Evolutionary conservation across 495 filamentous ascomycete species (phyloP), one percentile per base, ranked within the genome.

Genomic region (Astrothelium subdiscretum): DNA sequence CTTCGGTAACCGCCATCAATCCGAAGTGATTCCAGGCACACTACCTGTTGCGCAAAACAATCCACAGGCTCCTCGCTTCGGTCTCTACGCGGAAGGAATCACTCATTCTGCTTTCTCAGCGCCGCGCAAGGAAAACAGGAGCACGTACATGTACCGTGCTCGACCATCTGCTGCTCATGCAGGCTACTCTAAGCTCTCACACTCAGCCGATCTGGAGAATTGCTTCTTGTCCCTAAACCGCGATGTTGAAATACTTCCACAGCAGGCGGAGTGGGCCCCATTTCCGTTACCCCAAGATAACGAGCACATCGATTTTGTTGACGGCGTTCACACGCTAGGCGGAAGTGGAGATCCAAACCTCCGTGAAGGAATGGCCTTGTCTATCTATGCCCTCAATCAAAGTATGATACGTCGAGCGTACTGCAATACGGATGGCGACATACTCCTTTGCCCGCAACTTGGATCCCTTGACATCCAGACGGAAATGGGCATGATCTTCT

Each of bases 351-450:
- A 65, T 40, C 63, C 66, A 31, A 60, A 51, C n/a, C 26, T 62
- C 29, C 65, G 58, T 32, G 18, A 57, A 22, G 66, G 66, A 12
- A 35, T 67, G n/a, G 63, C 59, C 13, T 31, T 62, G 38, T 61
- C 59, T 40, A 48, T 67, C 22, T 67, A 59, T 42, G 52, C 59
- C 20, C 59, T 59, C 3, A 52, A 42, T 32, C 27, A 57, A 32
- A 38, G 35, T n/a, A 67, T 67, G 63, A 29, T 15, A 3, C 42
- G 61, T 18, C 54, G 62, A 18, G 66, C 68, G 2, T 70, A 68
- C 61, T 70, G 61, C 59, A 63, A 59, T n/a, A 54, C 63, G 20
- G 68, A 70, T 43, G 68, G 68, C 1, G 68, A 68, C 59, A 63
- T 70, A 26, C 57, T 70, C 11, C 66, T 70, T 20, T 57, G 68